Base-by-base conservation (phyloP, 345 rosid species). In the Aegle marmelos region DNA sequence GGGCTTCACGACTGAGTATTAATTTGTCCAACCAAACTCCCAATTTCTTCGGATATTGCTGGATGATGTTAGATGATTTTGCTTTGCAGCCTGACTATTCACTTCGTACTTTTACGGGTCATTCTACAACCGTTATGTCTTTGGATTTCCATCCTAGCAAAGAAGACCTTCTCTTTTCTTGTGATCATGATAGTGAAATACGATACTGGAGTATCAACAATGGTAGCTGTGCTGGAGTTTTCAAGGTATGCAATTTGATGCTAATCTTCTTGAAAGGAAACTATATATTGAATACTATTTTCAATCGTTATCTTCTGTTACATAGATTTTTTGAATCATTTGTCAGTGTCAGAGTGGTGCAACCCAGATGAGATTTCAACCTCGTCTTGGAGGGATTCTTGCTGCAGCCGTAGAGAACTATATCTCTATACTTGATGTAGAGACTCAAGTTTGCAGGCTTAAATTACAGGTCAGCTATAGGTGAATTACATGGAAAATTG, bases 161-260 rank as follows among this genome's bases (percentile, higher is more conserved):
- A 78, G 93, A 90, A 72, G 92, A 92, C 68, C 86, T 90, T 60
- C 77, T 92, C 72, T 92, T 87, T 81, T 92, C 96, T 7, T 92
- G 89, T n/a, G 96, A 92, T 80, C 77, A 74, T 25, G 78, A 78
- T 79, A 82, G 78, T 36, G 96, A 92, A 83, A 88, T 87, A 75
- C 91, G 96, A 41, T 92, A 84, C 75, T 92, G 96, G 96, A 92
- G 89, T 45, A 87, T 92, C 75, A 90, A 83, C 79, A 90, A 88
- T 75, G 96, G 92, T 27, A 82, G 85, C 75, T 85, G 88, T 81
- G 88, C 86, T 62, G 90, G 90, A 70, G 85, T 89, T 81, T 66
- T 81, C 63, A 92, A 88, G 91, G 96, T 89, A 82, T 50, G 41
- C 3, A 24, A 74, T 37, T 57, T 71, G 36, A 7, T 62, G 30